These are phyloP conservation scores for Aegilops tauschii DNA, from an alignment of 176 grass and related monocot genomes.

Conservation along the genomic window DNA sequence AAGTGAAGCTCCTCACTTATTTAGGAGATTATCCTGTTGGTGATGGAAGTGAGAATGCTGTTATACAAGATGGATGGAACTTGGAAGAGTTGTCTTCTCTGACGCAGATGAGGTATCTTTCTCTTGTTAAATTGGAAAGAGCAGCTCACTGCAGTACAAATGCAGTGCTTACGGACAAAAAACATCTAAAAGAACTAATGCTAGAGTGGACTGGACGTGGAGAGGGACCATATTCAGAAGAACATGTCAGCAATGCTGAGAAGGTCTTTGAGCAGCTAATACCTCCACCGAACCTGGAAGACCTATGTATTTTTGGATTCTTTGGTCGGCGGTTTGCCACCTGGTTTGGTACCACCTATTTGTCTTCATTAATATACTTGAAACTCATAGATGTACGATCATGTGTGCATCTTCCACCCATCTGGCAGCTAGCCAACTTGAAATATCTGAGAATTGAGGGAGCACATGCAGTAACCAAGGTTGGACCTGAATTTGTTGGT, in stretches of 20 bases:
- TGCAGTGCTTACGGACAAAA: constrained; percentile 7
- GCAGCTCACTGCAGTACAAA: background rate
- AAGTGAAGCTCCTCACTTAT: background rate
- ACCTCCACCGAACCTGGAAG: no score
- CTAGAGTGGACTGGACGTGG: fast-evolving
- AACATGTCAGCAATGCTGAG: background rate
- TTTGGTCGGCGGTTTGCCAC: background rate
- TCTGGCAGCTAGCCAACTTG: background rate
- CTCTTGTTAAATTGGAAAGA: background rate
- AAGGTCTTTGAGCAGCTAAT: no score
- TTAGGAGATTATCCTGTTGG: background rate
- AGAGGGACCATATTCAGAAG: background rate
- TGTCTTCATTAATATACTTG: background rate
- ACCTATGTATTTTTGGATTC: background rate
- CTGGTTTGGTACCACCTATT: background rate
- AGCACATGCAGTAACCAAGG: background rate
- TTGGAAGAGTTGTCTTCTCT: no score
- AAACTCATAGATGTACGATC: background rate
- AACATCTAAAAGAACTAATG: fast-evolving
- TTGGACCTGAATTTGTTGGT: background rate
- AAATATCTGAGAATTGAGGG: background rate
- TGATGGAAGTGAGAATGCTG: no score
- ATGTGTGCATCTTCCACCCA: background rate
- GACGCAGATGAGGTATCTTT: no score
- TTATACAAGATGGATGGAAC: background rate